A percentile compares a stretch with the other conserved stretches of the same genome.
Evolutionary conservation across 345 rosid species (phyloP).

Genomic region (Durio zibethinus): DNA sequence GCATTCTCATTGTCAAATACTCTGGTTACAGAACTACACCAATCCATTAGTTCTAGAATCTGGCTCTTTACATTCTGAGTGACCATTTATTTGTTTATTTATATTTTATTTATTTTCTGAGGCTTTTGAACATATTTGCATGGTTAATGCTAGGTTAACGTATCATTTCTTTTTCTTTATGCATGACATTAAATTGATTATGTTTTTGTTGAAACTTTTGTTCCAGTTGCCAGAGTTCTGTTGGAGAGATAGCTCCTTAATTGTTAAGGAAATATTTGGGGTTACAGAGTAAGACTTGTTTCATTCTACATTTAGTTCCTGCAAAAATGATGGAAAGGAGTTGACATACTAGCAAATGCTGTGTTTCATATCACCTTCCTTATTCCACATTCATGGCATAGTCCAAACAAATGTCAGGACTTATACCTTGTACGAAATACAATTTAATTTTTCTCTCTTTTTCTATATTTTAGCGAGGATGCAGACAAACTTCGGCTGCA

Average conservation of each 20-base stretch:
- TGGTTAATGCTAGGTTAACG: neutral
- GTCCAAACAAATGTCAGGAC: neutral
- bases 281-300: slow-evolving; percentile 71
- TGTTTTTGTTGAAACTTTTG: slow-evolving; percentile 22
- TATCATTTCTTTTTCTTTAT: neutral
- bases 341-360: neutral
- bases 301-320: neutral
- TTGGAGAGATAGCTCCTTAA: slow-evolving; percentile 65
- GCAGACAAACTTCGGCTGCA: slow-evolving; percentile 72
- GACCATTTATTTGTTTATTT: neutral
- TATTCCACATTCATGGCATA: neutral
- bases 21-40: neutral
- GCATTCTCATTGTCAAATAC: neutral
- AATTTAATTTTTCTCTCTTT: neutral
- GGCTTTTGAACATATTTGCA: neutral
- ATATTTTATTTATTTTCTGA: neutral
- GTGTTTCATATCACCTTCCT: neutral
- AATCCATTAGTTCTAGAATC: no score
- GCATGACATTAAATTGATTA: neutral
- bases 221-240: slow-evolving; percentile 89
- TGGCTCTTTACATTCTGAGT: neutral
- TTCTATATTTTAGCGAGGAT: slow-evolving; percentile 51
- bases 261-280: slow-evolving; percentile 91
- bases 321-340: neutral
- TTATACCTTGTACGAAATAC: neutral